Percentiles rank a stretch among this genome's conserved stretches.
phyloP scores from a whole-genome alignment of 2,329 filamentous ascomycete genomes.

The Stylonectria norvegica region DNA sequence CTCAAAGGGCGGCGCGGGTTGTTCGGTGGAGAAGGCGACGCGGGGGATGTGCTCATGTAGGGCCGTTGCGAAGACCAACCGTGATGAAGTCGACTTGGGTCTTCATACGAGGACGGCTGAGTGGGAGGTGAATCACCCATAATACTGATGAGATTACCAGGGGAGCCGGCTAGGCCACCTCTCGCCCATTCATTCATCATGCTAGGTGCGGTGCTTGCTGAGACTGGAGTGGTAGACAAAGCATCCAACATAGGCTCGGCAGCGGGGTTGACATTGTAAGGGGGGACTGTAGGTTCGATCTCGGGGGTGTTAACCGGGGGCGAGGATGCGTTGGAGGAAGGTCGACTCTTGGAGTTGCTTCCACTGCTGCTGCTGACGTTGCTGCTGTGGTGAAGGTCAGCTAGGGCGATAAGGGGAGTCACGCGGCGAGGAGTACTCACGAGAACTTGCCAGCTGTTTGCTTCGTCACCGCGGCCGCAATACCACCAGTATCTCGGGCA shows the following conservation, averaged over 20 bases:
- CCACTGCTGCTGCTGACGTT: slow-evolving; percentile 31
- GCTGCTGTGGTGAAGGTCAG: slow-evolving; percentile 30
- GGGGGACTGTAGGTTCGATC: slow-evolving; percentile 39
- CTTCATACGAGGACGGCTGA: slow-evolving; percentile 51
- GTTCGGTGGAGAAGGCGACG: slow-evolving; percentile 40
- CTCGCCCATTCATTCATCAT: slow-evolving; percentile 46
- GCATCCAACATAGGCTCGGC: slow-evolving; percentile 48
- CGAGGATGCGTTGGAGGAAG: slow-evolving; percentile 43
- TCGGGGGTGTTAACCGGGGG: slow-evolving; percentile 45
- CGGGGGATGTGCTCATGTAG: slow-evolving; percentile 42
- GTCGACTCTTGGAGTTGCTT: slow-evolving; percentile 34
- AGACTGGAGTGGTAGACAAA: slow-evolving; percentile 47
- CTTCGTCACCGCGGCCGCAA: slow-evolving; percentile 52
- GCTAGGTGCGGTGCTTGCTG: slow-evolving; percentile 46
- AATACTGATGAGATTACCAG: slow-evolving; percentile 50
- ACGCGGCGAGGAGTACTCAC: slow-evolving; percentile 39
- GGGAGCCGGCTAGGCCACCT: slow-evolving; percentile 46
- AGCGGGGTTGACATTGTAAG: slow-evolving; percentile 42
- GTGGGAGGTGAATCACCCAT: slow-evolving; percentile 52
- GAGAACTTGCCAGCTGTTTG: slow-evolving; percentile 50
- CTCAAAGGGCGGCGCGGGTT: slow-evolving; percentile 47
- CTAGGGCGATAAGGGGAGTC: slow-evolving; percentile 24
- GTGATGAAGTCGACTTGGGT: slow-evolving; percentile 41
- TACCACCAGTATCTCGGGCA: slow-evolving; percentile 52
- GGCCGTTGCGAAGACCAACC: slow-evolving; percentile 46